Evolutionary conservation across 805 yeast genomes (phyloP).

Genomic region (Monosporozyma servazzii): DNA sequence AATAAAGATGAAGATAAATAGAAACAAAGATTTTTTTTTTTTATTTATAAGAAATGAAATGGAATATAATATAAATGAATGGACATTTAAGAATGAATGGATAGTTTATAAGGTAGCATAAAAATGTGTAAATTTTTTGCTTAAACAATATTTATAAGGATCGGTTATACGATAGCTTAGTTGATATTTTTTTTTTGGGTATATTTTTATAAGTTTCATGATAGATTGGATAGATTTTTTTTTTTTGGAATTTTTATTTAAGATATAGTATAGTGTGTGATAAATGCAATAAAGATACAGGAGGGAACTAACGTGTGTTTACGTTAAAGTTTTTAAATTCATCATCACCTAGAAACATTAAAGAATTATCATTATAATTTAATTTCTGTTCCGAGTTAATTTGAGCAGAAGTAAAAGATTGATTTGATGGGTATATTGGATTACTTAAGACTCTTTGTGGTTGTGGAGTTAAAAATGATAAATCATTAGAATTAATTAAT

Average conservation of each 20-base stretch:
- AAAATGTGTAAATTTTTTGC: neutral
- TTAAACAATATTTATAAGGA: neutral
- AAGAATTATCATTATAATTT: neutral
- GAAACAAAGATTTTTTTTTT: neutral
- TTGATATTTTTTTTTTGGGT: neutral
- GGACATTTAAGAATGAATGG: slow-evolving; percentile 2
- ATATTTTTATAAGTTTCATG: neutral
- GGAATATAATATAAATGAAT: slow-evolving; percentile 3
- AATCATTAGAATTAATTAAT: slow-evolving; percentile 1
- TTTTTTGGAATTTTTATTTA: neutral
- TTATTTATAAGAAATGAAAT: slow-evolving; percentile 1
- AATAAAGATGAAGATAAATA: neutral
- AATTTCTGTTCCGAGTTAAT: neutral
- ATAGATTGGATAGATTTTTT: neutral
- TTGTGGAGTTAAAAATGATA: slow-evolving; percentile 3
- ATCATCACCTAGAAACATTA: slow-evolving; percentile 3
- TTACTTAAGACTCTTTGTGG: slow-evolving; percentile 16
- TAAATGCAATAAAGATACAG: slow-evolving; percentile 2
- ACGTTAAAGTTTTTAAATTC: slow-evolving; percentile 3
- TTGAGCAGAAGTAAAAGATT: neutral
- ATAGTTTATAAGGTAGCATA: neutral
- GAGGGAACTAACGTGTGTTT: neutral
- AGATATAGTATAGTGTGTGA: neutral
- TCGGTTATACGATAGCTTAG: neutral
- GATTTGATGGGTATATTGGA: slow-evolving; percentile 12